These are phyloP conservation scores for Podospora sp. DNA, from an alignment of 495 filamentous ascomycete species.

Conservation along the genomic window DNA sequence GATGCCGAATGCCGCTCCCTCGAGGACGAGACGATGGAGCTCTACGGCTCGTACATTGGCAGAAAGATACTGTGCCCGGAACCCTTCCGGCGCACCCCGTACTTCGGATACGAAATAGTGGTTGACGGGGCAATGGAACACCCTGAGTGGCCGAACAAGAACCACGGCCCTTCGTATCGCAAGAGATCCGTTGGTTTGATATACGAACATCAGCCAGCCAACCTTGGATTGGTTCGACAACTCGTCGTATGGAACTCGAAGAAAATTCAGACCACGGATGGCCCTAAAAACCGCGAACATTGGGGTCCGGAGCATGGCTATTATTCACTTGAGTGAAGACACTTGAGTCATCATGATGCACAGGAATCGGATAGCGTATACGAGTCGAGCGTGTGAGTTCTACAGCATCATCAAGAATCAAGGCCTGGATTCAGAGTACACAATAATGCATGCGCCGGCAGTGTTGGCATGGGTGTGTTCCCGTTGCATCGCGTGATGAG, in stretches of 20 bases:
- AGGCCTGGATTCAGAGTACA: too few relatives aligned
- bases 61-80: background rate
- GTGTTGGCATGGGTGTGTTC: too few relatives aligned
- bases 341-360: too few relatives aligned
- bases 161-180: background rate
- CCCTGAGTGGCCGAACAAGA: background rate
- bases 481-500: background rate
- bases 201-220: background rate
- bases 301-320: background rate
- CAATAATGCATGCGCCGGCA: too few relatives aligned
- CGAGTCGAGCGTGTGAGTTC: too few relatives aligned
- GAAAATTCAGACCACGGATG: background rate
- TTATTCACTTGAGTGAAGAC: background rate
- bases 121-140: background rate
- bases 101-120: background rate
- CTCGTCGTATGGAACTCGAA: background rate
- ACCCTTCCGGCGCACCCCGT: background rate
- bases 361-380: too few relatives aligned
- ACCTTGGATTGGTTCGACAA: background rate
- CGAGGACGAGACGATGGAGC: background rate
- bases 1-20: background rate
- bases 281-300: background rate
- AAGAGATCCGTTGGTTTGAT: background rate
- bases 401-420: too few relatives aligned
- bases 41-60: conserved; percentile 9